Base-by-base conservation (phyloP, 2,329 filamentous ascomycete genomes). In the Paramyrothecium sp. region DNA sequence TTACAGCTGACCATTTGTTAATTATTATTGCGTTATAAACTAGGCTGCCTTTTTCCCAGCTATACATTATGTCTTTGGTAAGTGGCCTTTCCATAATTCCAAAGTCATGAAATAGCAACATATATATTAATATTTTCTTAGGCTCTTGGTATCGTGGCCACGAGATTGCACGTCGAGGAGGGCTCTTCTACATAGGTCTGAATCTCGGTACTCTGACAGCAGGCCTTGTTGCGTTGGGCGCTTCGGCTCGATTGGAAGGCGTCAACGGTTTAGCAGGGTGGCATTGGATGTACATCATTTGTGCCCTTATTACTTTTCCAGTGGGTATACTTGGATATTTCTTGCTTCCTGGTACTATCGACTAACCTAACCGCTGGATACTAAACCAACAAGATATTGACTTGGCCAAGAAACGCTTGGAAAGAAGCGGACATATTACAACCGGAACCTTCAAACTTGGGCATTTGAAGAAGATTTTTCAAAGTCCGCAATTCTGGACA, bases 271-370 rank as follows among this genome's bases (percentile, higher is more conserved):
- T 81, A 0, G 73, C 73, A 1, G 80, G 78, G 0, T 82, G 79
- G 78, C 69, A 80, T n/a, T 85, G 82, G 82, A 81, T 85, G 72
- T 85, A 83, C 61, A 80, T 83, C 50, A 80, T 83, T 64, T 76
- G 75, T 54, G 72, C 80, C 3, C 57, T 85, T 5, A 81, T 86
- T 57, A 85, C 83, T 1, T 79, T 86, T 13, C 81, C 81, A 0
- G 69, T 85, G 3, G 80, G 78, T 0, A 69, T 85, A 4, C 60
- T 80, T 0, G 81, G 82, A 0, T 78, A 76, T 49, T 74, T 83
- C 26, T 65, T 85, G 5, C 72, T 83, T 12, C 82, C 82, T 0
- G 81, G 81, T 20, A 71, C 66, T 0, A 62, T 60, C 71, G 23
- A 81, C 38, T 77, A 73, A 55, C 81, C 81, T 0, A 84, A 83